Percentiles rank a stretch among this genome's conserved stretches.
phyloP scores from a whole-genome alignment of 2,329 filamentous ascomycete species.

The Calycina marina region DNA sequence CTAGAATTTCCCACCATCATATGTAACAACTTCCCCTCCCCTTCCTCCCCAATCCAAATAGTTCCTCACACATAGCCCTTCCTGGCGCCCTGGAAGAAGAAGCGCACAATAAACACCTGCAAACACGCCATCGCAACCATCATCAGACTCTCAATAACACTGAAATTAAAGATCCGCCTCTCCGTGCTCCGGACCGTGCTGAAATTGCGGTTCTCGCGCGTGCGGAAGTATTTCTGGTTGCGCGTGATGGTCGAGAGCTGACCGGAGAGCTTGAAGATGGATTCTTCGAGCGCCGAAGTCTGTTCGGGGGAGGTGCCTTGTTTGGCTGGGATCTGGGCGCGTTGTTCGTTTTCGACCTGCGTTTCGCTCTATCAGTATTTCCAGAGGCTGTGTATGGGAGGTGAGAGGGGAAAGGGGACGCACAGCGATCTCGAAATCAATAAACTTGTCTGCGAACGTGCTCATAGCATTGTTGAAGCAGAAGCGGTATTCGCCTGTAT shows the following conservation, averaged over 20 bases:
- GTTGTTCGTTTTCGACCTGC: conserved; percentile 81
- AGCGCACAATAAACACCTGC: conserved; percentile 93
- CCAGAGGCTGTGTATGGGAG: too few relatives aligned
- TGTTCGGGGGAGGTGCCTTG: conserved; percentile 82
- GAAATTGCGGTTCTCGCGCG: conserved; percentile 96
- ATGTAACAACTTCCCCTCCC: too few relatives aligned
- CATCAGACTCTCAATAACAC: conserved; percentile 78
- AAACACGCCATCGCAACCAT: conserved; percentile 91
- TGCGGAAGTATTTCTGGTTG: conserved; percentile 99
- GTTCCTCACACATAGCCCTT: conserved; percentile 50
- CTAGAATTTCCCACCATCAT: too few relatives aligned
- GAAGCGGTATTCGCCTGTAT: conserved; percentile 81
- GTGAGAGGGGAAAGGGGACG: conserved; percentile 23
- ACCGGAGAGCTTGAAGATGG: conserved; percentile 84
- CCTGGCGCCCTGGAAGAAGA: conserved; percentile 86
- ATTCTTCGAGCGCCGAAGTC: conserved; percentile 78
- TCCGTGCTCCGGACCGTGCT: conserved; percentile 95
- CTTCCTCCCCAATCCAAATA: conserved; percentile 3
- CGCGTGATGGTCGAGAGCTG: conserved; percentile 87
- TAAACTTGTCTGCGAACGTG: conserved; percentile 91
- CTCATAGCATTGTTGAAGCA: conserved; percentile 99
- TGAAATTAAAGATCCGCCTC: conserved; percentile 92
- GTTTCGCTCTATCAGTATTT: conserved; percentile 1
- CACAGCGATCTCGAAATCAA: conserved; percentile 95
- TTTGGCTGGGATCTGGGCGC: conserved; percentile 71